Percentiles rank a stretch among this genome's conserved stretches.
Conservation (phyloP, 169 alveolate genomes). For the Blepharisma undulans region DNA sequence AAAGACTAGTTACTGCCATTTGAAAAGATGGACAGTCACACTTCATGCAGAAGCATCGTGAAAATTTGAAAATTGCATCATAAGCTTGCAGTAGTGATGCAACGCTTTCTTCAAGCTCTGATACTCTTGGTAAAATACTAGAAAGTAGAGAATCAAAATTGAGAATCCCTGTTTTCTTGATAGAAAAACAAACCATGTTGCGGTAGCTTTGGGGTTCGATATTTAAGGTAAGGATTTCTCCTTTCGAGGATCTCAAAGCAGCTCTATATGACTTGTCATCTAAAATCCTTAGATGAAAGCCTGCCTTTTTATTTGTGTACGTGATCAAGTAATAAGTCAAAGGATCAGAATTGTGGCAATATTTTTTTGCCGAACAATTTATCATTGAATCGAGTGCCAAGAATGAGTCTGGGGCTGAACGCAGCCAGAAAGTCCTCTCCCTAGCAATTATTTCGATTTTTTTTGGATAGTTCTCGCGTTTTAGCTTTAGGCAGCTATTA, state of each 20-base stretch:
- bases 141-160: background rate
- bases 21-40: background rate
- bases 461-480: background rate
- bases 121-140: background rate
- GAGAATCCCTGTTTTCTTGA: background rate
- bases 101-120: background rate
- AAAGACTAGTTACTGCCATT: background rate
- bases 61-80: background rate
- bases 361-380: background rate
- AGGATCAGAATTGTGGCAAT: background rate
- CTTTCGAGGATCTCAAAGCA: background rate
- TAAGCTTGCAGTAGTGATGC: background rate
- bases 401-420: background rate
- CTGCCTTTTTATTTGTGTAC: background rate
- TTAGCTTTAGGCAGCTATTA: background rate
- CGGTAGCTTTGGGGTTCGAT: background rate
- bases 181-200: background rate
- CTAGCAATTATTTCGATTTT: background rate
- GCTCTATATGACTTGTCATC: background rate
- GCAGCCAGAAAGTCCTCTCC: background rate
- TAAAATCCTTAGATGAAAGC: background rate
- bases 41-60: background rate
- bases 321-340: background rate
- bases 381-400: background rate
- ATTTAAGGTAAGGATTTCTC: background rate